Conservation (phyloP, 805 yeast genomes). For the Myxozyma mucilagina region DNA sequence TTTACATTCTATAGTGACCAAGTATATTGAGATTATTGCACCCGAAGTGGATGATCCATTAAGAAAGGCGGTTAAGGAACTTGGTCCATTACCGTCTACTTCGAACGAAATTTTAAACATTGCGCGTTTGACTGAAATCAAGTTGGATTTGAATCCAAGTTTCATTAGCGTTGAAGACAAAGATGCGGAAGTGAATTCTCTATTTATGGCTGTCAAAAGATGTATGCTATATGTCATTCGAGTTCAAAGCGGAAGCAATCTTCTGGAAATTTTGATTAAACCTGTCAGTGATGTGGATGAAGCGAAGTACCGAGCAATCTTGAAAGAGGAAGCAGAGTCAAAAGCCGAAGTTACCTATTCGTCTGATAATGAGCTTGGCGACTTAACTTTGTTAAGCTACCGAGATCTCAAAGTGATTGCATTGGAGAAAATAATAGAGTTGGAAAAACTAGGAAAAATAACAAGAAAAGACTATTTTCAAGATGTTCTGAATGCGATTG, state of each 20-base stretch:
- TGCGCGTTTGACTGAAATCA: conserved; percentile 54
- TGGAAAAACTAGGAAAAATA: conserved; percentile 67
- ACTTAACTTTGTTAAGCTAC: conserved; percentile 45
- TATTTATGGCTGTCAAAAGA: conserved; percentile 76
- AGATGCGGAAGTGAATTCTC: conserved; percentile 58
- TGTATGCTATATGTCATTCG: conserved; percentile 79
- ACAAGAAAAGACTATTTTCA: conserved; percentile 74
- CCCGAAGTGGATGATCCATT: conserved; percentile 54
- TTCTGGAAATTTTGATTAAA: conserved; percentile 66
- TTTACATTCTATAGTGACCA: conserved; percentile 43
- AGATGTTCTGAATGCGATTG: conserved; percentile 75
- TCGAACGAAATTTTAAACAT: conserved; percentile 52
- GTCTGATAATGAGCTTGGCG: conserved; percentile 25
- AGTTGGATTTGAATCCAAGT: conserved; percentile 60
- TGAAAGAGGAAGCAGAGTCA: conserved; percentile 48
- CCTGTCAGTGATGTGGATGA: conserved; percentile 74
- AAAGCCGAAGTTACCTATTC: conserved; percentile 33
- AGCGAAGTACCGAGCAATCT: conserved; percentile 55
- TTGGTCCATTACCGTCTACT: conserved; percentile 46
- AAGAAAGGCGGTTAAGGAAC: conserved; percentile 46
- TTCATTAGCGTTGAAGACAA: conserved; percentile 47
- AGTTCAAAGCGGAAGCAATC: conserved; percentile 68
- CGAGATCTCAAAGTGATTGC: conserved; percentile 77
- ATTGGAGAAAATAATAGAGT: conserved; percentile 68
- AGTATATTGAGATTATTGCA: conserved; percentile 36